Evolutionary conservation across 331 rosid genomes (phyloP).

Genomic region (Telfairia occidentalis): DNA sequence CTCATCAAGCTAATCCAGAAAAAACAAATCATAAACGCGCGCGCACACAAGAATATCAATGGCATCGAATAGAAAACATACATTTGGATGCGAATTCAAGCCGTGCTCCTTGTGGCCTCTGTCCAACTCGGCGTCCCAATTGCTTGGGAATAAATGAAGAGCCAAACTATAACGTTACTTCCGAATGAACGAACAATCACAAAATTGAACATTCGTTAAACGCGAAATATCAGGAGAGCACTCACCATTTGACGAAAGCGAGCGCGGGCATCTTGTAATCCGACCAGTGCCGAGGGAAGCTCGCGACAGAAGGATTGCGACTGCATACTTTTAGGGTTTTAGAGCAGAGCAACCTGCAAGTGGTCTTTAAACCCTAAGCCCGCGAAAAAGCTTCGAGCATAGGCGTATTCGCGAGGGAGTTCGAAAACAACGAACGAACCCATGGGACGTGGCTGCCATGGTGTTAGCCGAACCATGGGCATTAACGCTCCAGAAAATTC

Average conservation of each 20-base stretch:
- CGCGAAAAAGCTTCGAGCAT: background rate
- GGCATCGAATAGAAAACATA: constrained; percentile 12
- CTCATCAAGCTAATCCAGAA: background rate
- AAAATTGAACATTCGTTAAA: background rate
- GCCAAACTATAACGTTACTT: background rate
- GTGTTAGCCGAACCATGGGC: background rate
- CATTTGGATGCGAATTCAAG: constrained; percentile 28
- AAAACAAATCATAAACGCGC: background rate
- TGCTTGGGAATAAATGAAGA: constrained; percentile 19
- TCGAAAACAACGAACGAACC: background rate
- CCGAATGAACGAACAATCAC: background rate
- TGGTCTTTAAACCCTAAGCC: constrained; percentile 10
- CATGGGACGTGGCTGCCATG: background rate
- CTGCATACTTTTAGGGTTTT: constrained; percentile 56
- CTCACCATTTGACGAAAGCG: constrained; percentile 27
- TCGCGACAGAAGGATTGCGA: constrained; percentile 47
- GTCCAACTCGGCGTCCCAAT: constrained; percentile 14
- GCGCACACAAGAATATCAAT: background rate
- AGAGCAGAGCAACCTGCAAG: constrained; percentile 17
- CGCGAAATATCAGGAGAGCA: background rate
- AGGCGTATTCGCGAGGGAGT: background rate
- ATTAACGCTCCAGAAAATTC: background rate
- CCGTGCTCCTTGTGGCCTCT: constrained; percentile 20
- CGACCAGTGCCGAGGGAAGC: constrained; percentile 29
- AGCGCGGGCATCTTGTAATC: constrained; percentile 15